Percentiles rank a stretch among this genome's conserved stretches.
Conservation (phyloP, 805 yeast species). For the Ogataea kodamae region DNA sequence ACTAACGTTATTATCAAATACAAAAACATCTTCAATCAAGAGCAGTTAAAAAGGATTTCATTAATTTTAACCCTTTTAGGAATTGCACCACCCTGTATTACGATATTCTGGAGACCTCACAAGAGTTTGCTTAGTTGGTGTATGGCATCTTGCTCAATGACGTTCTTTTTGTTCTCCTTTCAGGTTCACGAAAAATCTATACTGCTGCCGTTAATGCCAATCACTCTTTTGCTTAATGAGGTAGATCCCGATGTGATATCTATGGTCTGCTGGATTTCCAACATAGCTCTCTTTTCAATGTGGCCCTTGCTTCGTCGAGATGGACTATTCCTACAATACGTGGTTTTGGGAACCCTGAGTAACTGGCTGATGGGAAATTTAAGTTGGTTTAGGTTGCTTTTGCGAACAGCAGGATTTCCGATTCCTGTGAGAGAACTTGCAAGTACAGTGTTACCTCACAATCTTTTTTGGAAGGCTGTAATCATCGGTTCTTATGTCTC, state of each 20-base stretch:
- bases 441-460: constrained; percentile 43
- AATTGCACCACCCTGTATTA: constrained; percentile 53
- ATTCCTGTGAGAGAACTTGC: constrained; percentile 27
- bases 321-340: constrained; percentile 68
- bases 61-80: constrained; percentile 48
- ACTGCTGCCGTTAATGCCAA: constrained; percentile 81
- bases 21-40: constrained; percentile 47
- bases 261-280: constrained; percentile 82
- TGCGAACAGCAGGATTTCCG: constrained; percentile 21
- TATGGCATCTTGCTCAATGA: constrained; percentile 77
- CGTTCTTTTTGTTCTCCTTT: constrained; percentile 85
- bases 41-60: constrained; percentile 58
- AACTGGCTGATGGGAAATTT: constrained; percentile 78
- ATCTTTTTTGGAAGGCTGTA: constrained; percentile 45
- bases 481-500: constrained; percentile 49
- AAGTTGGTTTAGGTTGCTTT: constrained; percentile 46
- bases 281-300: constrained; percentile 78
- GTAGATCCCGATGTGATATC: constrained; percentile 61
- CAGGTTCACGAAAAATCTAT: constrained; percentile 96
- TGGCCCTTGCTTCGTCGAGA: constrained; percentile 85
- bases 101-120: constrained; percentile 48
- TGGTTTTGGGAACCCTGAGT: constrained; percentile 55
- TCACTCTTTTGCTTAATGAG: constrained; percentile 59
- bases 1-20: constrained; percentile 75
- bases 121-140: constrained; percentile 63